A percentile compares a stretch with the other conserved stretches of the same genome.
Conservation (phyloP, 192 early-diverging fungal genomes). For the Umbelopsis vinacea region DNA sequence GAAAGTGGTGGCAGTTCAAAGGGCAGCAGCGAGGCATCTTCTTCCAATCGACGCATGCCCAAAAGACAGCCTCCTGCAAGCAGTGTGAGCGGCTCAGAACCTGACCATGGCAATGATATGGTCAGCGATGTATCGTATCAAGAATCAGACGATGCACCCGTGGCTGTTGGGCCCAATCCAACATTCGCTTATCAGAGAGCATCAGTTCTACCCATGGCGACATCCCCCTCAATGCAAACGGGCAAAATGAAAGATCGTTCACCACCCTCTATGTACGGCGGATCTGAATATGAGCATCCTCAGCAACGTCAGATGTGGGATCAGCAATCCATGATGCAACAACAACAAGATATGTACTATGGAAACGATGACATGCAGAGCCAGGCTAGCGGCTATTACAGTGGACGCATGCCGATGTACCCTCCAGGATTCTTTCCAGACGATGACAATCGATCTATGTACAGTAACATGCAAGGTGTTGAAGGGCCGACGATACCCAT, state of each 20-base stretch:
- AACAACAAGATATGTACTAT: neutral
- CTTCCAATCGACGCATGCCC: neutral
- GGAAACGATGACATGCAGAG: slow-evolving; percentile 4
- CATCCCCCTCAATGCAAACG: neutral
- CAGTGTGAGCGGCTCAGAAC: slow-evolving; percentile 10
- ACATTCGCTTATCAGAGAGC: neutral
- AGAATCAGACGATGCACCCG: neutral
- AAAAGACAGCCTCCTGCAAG: neutral
- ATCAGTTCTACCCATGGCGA: neutral
- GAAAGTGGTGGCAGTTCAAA: slow-evolving; percentile 11
- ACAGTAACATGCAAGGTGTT: slow-evolving; percentile 23
- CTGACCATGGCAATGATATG: neutral
- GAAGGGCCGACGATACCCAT: slow-evolving; percentile 39
- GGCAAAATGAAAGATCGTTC: slow-evolving; percentile 6
- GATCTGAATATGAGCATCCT: neutral
- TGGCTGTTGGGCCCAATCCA: neutral
- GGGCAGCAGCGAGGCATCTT: neutral
- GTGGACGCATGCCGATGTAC: slow-evolving; percentile 9
- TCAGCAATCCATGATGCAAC: slow-evolving; percentile 11
- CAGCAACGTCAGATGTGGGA: slow-evolving; percentile 25
- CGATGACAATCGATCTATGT: slow-evolving; percentile 15
- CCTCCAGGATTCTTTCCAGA: slow-evolving; percentile 11
- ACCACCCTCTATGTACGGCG: neutral
- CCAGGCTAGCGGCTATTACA: neutral
- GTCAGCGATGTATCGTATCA: neutral